Evolutionary conservation across 139 green algal species (phyloP), one percentile per base, ranked within the genome.

Genomic region (Coelastrella sp.): DNA sequence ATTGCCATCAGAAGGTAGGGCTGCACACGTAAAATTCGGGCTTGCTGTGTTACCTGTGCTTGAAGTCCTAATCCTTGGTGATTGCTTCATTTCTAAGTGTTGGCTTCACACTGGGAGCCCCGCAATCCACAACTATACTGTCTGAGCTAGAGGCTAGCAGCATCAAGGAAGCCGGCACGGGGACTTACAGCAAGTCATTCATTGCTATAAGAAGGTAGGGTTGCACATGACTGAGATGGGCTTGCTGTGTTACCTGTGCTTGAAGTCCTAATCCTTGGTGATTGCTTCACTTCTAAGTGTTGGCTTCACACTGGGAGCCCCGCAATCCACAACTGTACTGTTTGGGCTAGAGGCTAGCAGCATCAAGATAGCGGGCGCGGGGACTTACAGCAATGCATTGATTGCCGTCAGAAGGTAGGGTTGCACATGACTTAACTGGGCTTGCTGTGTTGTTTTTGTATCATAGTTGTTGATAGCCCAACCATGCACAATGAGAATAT

Each of bases 261-360:
- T 47, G 32, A 47, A 0, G 32, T 47, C 32, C 32, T 47, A 47
- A 47, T 47, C 32, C 32, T 47, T 47, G 32, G 32, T 47, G n/a
- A 47, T 47, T 47, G 32, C 32, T 47, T 47, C 32, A 47, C 32
- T 47, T 47, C 32, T 47, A 47, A 47, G 32, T 47, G 32, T 8
- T 97, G 95, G 91, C 94, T 99, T 66, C 99, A 99, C 94, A 99
- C 98, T 54, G 94, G 91, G 73, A 94, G 90, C 3, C 94, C 96
- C 32, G 97, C 97, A 32, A 98, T 98, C 32, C 32, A 47, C 32
- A 47, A 47, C 32, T 47, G 32, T 47, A 47, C 32, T 47, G 32
- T 47, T 47, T 88, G 94, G 96, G 89, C 93, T 93, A 2, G 92
- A 95, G 59, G 90, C 54, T 65, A 93, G 85, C 73, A 92, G 94